Evolutionary conservation across 208 protist genomes (phyloP), one percentile per base, ranked within the genome.

Genomic region (Tetramitus jugosus): DNA sequence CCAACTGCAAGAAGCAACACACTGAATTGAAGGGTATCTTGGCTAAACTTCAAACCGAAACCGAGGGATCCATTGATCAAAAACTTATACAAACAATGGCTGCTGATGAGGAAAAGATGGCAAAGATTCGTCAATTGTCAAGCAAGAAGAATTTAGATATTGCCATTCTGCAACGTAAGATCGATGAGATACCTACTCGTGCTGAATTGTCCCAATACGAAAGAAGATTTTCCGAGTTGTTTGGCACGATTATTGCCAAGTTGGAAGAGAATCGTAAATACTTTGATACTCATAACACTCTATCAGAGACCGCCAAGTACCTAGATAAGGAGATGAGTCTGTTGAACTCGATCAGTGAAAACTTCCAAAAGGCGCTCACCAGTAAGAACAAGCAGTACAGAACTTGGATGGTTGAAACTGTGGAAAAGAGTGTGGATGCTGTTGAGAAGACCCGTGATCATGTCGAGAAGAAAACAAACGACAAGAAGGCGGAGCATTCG

Each of bases 191-290:
- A 35, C 91, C 91, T 17, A 86, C 87, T 26, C 81, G 90, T 29
- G 71, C 85, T 0, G 91, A 94, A 83, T 81, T 94, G 0, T 33
- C 72, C n/a, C 91, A 94, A 82, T 93, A 94, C 75, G 82, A 93
- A 76, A 52, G 74, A 49, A 86, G 88, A 43, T 93, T 94, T 78
- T 74, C 86, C 13, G 91, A 94, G 56, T 82, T 94, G 2, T 91
- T 90, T 68, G 85, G 86, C 20, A 88, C 91, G 68, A 68, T 89
- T 7, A 71, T 77, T 8, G 76, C 81, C n/a, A 92, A 91, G 79
- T 83, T 88, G 4, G 84, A 60, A 1, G 90, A 93, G 76, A 94
- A 88, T 2, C 74, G 82, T 29, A 82, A 89, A 75, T 89, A 90
- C 64, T 93, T 86, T 84, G 86, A 64, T 35, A 79, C 79, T 0